These are phyloP conservation scores for Psidium friedrichsthalianum DNA, from an alignment of 345 rosid genomes.

Conservation along the genomic window DNA sequence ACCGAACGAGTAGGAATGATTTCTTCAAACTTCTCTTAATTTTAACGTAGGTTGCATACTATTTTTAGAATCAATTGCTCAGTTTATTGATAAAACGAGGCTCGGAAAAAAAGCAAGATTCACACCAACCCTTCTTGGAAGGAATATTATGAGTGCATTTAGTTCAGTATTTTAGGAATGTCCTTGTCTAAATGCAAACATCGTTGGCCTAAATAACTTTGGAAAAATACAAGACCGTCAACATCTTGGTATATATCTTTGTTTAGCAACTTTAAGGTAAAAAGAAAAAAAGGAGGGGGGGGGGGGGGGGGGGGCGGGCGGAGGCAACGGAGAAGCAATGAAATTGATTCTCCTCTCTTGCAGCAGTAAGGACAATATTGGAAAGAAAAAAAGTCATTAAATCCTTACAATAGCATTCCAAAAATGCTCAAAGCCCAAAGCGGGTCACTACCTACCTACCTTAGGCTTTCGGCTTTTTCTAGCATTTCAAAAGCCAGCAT, in stretches of 20 bases:
- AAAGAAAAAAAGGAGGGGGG: fast-evolving
- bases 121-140: neutral
- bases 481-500: too few species aligned
- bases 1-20: too few species aligned
- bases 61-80: fast-evolving
- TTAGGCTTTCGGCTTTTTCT: too few species aligned
- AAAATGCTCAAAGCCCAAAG: too few species aligned
- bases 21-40: too few species aligned
- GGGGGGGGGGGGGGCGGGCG: too few species aligned
- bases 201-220: too few species aligned
- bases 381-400: too few species aligned
- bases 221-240: neutral
- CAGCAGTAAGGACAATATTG: neutral
- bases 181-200: too few species aligned
- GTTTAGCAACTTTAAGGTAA: neutral
- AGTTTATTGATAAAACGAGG: neutral
- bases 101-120: neutral
- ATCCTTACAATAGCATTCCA: too few species aligned
- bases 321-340: neutral
- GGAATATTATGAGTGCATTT: neutral
- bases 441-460: too few species aligned
- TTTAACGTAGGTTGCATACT: neutral
- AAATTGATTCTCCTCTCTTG: neutral
- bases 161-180: too few species aligned
- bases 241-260: neutral